Base-by-base conservation (phyloP, 495 filamentous ascomycete genomes). In the Aspergillus homomorphus region DNA sequence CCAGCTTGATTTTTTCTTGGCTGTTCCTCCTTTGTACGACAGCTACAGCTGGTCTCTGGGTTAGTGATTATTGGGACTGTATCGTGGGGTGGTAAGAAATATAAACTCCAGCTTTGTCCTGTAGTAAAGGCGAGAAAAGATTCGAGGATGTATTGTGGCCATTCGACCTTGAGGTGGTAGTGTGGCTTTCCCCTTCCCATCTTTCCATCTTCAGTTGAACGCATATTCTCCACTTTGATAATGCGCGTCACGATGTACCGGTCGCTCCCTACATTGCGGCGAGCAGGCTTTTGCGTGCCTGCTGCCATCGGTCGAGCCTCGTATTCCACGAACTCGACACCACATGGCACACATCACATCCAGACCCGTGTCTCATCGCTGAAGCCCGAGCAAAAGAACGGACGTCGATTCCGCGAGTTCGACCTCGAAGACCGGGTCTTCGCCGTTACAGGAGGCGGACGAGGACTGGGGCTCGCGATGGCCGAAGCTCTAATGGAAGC, bases 401-500 rank as follows among this genome's bases (percentile, higher is more conserved):
- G 52, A 21, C 65, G 66, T 15, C 70, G 73, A 38, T 76, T 77
- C 63, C 58, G 72, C 51, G 74, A 82, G 53, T 87, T 87, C 53
- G 77, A 84, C 48, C 75, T 89, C 3, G 66, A 76, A 33, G 80
- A 75, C 30, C 77, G 83, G 28, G 83, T 88, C 23, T 83, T 81
- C 53, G 68, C 83, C 45, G 81, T 89, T 38, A 87, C 86, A 0
- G 86, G 85, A 21, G 85, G 84, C 20, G 85, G 78, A 26, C 71
- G 80, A 54, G 85, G 87, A 4, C 69, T 90, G 4, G 87, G 88
- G 9, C 72, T 91, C 7, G 77, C 80, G 4, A 80, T 89, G 69
- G 84, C 84, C 2, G 86, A 89, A 64, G 87, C 84, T 9, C 72
- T 89, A n/a, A 79, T 85, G 46, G 86, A 89, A 63, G 85, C 87